A percentile compares a stretch with the other conserved stretches of the same genome.
Evolutionary conservation across 2,329 filamentous ascomycete genomes (phyloP).

Genomic region (Ophiostoma australiae): DNA sequence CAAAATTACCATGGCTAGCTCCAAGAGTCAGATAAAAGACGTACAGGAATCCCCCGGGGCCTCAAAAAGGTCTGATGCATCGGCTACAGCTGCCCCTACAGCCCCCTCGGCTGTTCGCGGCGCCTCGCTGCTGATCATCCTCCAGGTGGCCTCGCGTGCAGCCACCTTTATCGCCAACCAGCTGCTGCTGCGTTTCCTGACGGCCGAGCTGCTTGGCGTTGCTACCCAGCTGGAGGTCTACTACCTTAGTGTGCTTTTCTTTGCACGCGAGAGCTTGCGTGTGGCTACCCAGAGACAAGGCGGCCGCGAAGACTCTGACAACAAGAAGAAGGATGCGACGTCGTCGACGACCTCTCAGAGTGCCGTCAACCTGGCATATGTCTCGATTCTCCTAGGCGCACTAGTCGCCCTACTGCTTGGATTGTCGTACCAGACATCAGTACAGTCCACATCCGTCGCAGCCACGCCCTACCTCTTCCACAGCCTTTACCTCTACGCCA

Average conservation of each 20-base stretch:
- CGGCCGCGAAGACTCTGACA: conserved; percentile 8
- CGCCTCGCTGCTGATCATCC: conserved; percentile 77
- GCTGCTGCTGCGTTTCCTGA: conserved; percentile 79
- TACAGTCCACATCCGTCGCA: conserved; percentile 38
- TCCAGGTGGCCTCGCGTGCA: conserved; percentile 81
- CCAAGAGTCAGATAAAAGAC: background rate
- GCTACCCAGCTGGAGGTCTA: conserved; percentile 90
- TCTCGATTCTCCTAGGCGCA: conserved; percentile 66
- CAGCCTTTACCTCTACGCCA: conserved; percentile 51
- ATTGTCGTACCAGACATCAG: conserved; percentile 58
- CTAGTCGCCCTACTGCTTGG: conserved; percentile 61
- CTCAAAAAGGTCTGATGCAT: background rate
- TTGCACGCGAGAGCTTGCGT: conserved; percentile 83
- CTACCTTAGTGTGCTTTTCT: conserved; percentile 89
- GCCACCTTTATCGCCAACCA: conserved; percentile 92
- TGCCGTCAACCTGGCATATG: conserved; percentile 81
- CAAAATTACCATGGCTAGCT: background rate
- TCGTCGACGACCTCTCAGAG: conserved; percentile 54
- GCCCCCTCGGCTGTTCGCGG: conserved; percentile 49
- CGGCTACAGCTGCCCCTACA: background rate
- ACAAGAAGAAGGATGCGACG: background rate
- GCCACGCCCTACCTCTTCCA: conserved; percentile 59
- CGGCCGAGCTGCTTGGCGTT: conserved; percentile 76
- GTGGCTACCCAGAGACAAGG: conserved; percentile 82
- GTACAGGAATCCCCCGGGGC: background rate